Base-by-base conservation (phyloP, 2,329 filamentous ascomycete species). In the Calcarisporium arbuscula region DNA sequence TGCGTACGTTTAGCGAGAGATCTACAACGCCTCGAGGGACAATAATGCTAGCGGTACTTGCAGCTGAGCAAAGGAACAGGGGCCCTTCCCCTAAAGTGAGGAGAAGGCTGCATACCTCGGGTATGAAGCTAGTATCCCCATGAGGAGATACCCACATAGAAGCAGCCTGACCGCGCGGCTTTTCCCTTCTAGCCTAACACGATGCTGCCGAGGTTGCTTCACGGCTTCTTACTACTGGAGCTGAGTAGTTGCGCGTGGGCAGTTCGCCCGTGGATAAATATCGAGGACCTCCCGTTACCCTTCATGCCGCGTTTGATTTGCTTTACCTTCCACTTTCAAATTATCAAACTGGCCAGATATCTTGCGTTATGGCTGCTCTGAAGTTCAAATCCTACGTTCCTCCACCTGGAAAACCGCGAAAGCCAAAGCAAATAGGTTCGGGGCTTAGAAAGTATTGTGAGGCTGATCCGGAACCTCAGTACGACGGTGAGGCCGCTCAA, bases 341-440 rank as follows among this genome's bases (percentile, higher is more conserved):
- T 28, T 14, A 14, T 15, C n/a, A n/a, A 15, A 28, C 27, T 28
- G 17, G 12, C 27, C 27, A 28, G 27, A 14, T 28, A 12, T 8
- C 8, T 28, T 28, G 27, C 27, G 27, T 16, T 28, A 28, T 15
- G 27, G 14, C 27, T 28, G 27, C 27, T 28, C 27, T 28, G 8
- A 28, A 28, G 27, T 28, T 28, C 27, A 15, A 28, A 28, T 15
- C 27, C 27, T 28, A 28, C 27, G 27, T 14, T 28, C 27, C 27
- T 28, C 12, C 14, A 12, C 17, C 27, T 28, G 12, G 27, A 28
- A 28, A 28, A 16, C 27, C 27, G 17, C 27, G 27, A 12, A 28
- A 28, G 14, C 27, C 27, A 28, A 28, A 28, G 27, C 27, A 16
- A 28, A 28, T 28, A 28, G 27, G 12, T 28, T 28, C 27, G n/a